These are phyloP conservation scores for Arctium minus DNA, from an alignment of 129 eudicot genomes.

Conservation along the genomic window DNA sequence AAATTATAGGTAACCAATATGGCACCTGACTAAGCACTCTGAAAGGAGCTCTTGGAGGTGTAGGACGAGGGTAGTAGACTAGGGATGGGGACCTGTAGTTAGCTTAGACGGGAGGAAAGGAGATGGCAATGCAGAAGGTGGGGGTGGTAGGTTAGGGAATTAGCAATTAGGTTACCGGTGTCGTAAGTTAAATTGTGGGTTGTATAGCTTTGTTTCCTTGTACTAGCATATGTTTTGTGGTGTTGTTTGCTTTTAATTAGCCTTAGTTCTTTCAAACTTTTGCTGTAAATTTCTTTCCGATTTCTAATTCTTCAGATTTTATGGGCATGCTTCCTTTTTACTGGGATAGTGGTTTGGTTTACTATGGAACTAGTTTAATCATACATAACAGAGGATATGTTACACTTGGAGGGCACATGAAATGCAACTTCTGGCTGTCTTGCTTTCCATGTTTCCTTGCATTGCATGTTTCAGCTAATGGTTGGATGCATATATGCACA, in stretches of 20 bases:
- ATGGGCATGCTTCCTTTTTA: not conserved
- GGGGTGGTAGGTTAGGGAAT: not conserved
- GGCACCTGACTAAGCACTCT: not conserved
- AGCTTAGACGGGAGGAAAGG: not conserved
- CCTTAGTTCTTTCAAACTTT: not conserved
- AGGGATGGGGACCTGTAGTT: not conserved
- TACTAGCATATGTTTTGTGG: not conserved
- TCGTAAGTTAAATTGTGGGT: not conserved
- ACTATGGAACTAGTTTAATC: slow-evolving; percentile 7
- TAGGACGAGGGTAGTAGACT: not conserved
- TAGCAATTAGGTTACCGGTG: not conserved
- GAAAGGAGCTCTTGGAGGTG: not conserved
- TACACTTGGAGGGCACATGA: slow-evolving; percentile 7
- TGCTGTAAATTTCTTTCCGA: not conserved
- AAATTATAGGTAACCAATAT: not conserved
- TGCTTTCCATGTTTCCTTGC: slow-evolving; percentile 1
- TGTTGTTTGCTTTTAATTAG: not conserved
- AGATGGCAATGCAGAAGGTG: not conserved
- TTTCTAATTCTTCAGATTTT: not conserved
- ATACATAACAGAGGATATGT: not conserved
- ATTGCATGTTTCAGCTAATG: not conserved
- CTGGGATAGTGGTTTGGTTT: not conserved
- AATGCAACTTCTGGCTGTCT: not conserved
- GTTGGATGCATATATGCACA: slow-evolving; percentile 5
- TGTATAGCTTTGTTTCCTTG: not conserved